Evolutionary conservation across 2,329 filamentous ascomycete species (phyloP), one percentile per base, ranked within the genome.

Genomic region (Aureobasidium sp.): DNA sequence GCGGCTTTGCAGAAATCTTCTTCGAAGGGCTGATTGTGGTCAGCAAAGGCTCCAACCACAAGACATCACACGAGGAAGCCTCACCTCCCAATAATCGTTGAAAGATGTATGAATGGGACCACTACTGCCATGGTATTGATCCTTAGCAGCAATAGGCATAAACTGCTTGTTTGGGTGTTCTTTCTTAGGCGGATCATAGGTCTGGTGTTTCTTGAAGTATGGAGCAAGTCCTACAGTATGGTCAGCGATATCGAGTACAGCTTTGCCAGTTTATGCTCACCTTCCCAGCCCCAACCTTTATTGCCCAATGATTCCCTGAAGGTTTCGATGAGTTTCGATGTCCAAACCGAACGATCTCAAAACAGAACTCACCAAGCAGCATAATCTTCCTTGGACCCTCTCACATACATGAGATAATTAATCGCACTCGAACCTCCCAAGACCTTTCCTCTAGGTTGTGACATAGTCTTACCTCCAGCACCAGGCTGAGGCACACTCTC

Each of bases 391-490:
- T 64, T 68, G 7, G 67, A 67, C 3, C 69, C 72, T n/a, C 70
- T 67, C 27, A 73, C 68, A 62, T 71, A 70, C 66, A 72, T 71
- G 7, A 71, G 53, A 57, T 74, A 75, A 59, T 78, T 78, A 49
- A 77, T 76, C 0, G 70, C 74, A 29, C 68, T 72, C 27, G 69
- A 71, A 0, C 75, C 75, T 13, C 76, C 75, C 1, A 77, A 67
- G 0, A 71, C 68, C 47, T 72, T 73, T 4, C 75, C 75, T 25
- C 75, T 68, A 4, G 74, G 71, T 66, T 67, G 67, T 9, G 66
- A 65, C 58, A 69, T 69, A 2, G 61, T 67, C 57, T 71, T 72
- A 27, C 65, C 65, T 2, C 67, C 65, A 3, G 67, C 68, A 3
- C 39, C 64, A 5, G 66, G 62, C 59, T 72, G 68, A 0, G 65